These are phyloP conservation scores for Rhodocollybia butyracea DNA, from an alignment of 768 basidiomycete genomes.

Conservation along the genomic window DNA sequence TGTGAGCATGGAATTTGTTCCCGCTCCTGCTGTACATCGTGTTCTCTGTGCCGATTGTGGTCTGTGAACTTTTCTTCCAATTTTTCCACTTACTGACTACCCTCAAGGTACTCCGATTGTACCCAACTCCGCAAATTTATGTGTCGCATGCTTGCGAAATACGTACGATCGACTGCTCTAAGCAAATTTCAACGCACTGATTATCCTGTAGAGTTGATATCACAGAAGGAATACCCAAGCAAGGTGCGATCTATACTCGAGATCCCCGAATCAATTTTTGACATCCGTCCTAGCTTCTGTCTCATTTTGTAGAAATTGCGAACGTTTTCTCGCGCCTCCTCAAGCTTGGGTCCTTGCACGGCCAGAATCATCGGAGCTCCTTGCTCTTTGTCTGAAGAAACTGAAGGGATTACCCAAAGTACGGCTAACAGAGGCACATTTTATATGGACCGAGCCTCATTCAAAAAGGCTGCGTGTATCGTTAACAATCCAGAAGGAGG, in stretches of 20 bases:
- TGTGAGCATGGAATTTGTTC: slow-evolving; percentile 70
- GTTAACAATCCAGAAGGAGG: slow-evolving; percentile 98
- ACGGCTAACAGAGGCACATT: slow-evolving; percentile 95
- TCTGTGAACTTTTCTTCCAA: slow-evolving; percentile 23
- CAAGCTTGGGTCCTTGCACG: slow-evolving; percentile 79
- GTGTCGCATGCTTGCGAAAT: slow-evolving; percentile 86
- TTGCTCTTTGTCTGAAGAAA: slow-evolving; percentile 93
- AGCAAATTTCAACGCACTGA: neutral
- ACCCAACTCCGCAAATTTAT: slow-evolving; percentile 90
- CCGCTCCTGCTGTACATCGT: slow-evolving; percentile 71
- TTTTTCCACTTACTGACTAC: slow-evolving; percentile 3
- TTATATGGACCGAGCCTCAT: slow-evolving; percentile 99
- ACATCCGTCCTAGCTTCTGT: slow-evolving; percentile 59
- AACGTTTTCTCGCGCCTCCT: slow-evolving; percentile 92
- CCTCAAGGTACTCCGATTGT: slow-evolving; percentile 75
- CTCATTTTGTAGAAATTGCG: slow-evolving; percentile 93
- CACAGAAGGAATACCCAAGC: slow-evolving; percentile 96
- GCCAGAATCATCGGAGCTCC: slow-evolving; percentile 89
- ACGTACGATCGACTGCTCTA: slow-evolving; percentile 44
- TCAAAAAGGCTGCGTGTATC: slow-evolving; percentile 91
- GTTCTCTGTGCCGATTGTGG: slow-evolving; percentile 91
- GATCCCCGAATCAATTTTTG: neutral
- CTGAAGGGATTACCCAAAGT: slow-evolving; percentile 93
- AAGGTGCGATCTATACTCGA: slow-evolving; percentile 43
- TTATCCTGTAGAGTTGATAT: slow-evolving; percentile 76